These are phyloP conservation scores for Cercis canadensis DNA, from an alignment of 306 rosid genomes.

Conservation along the genomic window DNA sequence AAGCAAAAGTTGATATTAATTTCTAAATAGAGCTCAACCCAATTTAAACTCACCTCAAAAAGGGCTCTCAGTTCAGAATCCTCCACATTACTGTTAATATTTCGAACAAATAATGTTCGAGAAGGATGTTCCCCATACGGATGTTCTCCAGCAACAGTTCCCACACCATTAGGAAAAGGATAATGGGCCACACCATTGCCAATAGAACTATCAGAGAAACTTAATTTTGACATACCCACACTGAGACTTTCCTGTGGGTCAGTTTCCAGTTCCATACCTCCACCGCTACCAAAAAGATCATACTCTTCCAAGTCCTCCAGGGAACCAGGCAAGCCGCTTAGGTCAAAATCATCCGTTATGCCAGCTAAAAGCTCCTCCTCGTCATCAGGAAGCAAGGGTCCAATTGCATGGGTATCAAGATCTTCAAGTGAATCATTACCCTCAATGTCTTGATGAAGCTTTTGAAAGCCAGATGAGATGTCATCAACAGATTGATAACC, in stretches of 20 bases:
- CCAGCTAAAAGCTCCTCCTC: constrained; percentile 85
- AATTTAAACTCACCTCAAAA: constrained; percentile 72
- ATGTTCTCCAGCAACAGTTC: constrained; percentile 91
- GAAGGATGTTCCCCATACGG: constrained; percentile 98
- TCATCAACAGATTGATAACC: constrained; percentile 58
- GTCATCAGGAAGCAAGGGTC: constrained; percentile 74
- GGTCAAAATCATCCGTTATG: constrained; percentile 78
- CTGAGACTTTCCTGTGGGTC: constrained; percentile 64
- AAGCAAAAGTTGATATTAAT: constrained; percentile 20
- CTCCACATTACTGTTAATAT: constrained; percentile 90
- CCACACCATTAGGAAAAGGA: constrained; percentile 72
- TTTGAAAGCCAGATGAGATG: constrained; percentile 54
- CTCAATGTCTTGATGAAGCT: constrained; percentile 49
- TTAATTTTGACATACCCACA: constrained; percentile 60
- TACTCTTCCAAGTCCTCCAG: constrained; percentile 85
- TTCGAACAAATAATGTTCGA: constrained; percentile 89
- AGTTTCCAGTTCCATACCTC: constrained; percentile 87
- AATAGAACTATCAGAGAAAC: constrained; percentile 60
- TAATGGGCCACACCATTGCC: constrained; percentile 61
- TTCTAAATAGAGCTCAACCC: constrained; percentile 14
- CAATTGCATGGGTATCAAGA: constrained; percentile 51
- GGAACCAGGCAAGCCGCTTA: constrained; percentile 79
- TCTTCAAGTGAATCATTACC: constrained; percentile 57
- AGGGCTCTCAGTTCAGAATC: constrained; percentile 80
- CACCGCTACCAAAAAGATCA: constrained; percentile 82